A percentile compares a stretch with the other conserved stretches of the same genome.
phyloP scores from a whole-genome alignment of 225 moss, liverwort and hornwort species.

The Physcomitrium patens region DNA sequence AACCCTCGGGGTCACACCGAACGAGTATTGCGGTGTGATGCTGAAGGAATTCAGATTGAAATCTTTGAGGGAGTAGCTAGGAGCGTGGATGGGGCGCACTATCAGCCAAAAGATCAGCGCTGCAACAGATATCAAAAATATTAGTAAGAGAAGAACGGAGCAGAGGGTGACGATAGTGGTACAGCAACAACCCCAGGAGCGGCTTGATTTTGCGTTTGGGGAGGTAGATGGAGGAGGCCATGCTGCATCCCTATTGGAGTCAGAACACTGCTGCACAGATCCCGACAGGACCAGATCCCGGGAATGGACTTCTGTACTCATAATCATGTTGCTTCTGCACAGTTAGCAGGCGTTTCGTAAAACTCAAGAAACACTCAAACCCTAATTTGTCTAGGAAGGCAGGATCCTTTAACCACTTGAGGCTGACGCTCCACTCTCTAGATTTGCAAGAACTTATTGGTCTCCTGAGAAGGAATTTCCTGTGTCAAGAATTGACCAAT shows the following conservation, averaged over 20 bases:
- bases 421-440: neutral
- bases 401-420: too few relatives aligned
- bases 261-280: neutral
- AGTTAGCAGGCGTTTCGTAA: neutral
- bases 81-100: conserved; percentile 18
- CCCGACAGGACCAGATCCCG: neutral
- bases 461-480: too few relatives aligned
- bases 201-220: neutral
- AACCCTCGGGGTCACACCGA: neutral
- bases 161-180: neutral
- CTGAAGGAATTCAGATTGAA: conserved; percentile 6
- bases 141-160: neutral
- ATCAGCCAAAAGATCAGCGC: conserved; percentile 16
- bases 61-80: conserved; percentile 8
- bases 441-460: neutral
- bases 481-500: too few relatives aligned
- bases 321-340: neutral
- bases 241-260: neutral
- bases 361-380: neutral
- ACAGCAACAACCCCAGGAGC: too few relatives aligned
- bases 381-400: neutral
- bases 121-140: neutral
- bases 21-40: neutral
- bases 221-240: neutral
- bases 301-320: neutral